A percentile compares a stretch with the other conserved stretches of the same genome.
phyloP scores from a whole-genome alignment of 2,329 filamentous ascomycete species.

The Phialophora macrospora region DNA sequence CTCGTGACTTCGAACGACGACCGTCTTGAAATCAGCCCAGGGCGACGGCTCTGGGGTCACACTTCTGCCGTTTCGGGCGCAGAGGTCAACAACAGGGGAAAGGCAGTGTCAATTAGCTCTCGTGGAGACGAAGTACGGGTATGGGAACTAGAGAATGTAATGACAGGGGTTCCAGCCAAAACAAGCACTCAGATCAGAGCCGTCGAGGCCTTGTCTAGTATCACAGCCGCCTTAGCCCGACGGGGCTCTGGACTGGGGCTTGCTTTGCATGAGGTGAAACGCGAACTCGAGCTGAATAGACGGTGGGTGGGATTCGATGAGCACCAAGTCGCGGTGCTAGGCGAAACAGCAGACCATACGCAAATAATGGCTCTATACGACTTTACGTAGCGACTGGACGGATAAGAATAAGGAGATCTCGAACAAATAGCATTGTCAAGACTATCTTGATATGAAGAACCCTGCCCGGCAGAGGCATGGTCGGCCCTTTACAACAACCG shows the following conservation, averaged over 20 bases:
- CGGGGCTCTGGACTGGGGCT: constrained; percentile 43
- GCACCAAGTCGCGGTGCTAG: constrained; percentile 85
- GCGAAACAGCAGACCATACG: constrained; percentile 65
- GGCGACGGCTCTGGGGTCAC: constrained; percentile 84
- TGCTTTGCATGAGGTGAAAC: constrained; percentile 45
- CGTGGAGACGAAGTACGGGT: constrained; percentile 80
- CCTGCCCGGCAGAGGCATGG: not conserved
- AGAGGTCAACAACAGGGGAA: constrained; percentile 81
- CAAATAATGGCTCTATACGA: constrained; percentile 84
- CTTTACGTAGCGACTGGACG: constrained; percentile 64
- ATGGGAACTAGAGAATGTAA: constrained; percentile 79
- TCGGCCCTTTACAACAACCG: not conserved
- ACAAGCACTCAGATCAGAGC: constrained; percentile 61
- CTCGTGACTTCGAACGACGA: constrained; percentile 75
- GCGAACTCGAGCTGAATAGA: constrained; percentile 52
- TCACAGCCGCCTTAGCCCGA: constrained; percentile 36
- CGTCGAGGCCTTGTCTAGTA: constrained; percentile 28
- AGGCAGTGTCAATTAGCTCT: constrained; percentile 85
- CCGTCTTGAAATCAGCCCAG: constrained; percentile 69
- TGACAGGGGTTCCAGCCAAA: constrained; percentile 47
- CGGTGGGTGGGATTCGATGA: constrained; percentile 87
- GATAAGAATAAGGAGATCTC: not conserved
- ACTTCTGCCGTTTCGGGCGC: constrained; percentile 87
- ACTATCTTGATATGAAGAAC: not conserved
- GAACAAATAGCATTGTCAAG: not conserved